Percentiles rank a stretch among this genome's conserved stretches.
Evolutionary conservation across 1,284 basidiomycete genomes (phyloP).

Genomic region (Clitocybe nebularis): DNA sequence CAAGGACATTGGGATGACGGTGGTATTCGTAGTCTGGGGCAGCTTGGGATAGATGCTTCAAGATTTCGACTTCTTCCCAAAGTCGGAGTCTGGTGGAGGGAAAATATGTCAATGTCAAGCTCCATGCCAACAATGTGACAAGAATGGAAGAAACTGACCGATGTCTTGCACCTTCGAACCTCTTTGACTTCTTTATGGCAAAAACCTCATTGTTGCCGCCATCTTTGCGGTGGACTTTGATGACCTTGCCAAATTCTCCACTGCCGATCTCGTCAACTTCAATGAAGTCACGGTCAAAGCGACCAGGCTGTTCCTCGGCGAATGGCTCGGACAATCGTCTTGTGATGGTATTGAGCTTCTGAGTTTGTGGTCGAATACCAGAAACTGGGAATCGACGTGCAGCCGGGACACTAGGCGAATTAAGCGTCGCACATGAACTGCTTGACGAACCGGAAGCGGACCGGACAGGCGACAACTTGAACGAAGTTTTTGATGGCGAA

Average conservation of each 20-base stretch:
- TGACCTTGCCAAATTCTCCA: conserved; percentile 93
- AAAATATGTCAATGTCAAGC: conserved; percentile 16
- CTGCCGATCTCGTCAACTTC: conserved; percentile 83
- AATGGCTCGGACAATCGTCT: conserved; percentile 30
- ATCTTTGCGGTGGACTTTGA: conserved; percentile 80
- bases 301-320: conserved; percentile 48
- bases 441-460: conserved; percentile 54
- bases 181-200: conserved; percentile 94
- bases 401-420: conserved; percentile 27
- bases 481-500: conserved; percentile 41
- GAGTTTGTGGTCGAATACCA: conserved; percentile 13
- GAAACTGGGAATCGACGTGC: conserved; percentile 20
- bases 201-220: conserved; percentile 54
- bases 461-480: conserved; percentile 38
- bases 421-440: conserved; percentile 36
- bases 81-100: conserved; percentile 65
- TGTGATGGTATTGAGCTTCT: conserved; percentile 17
- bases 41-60: conserved; percentile 72
- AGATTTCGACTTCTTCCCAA: conserved; percentile 93
- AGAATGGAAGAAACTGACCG: conserved; percentile 52
- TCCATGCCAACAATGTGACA: conserved; percentile 16
- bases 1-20: conserved; percentile 77
- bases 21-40: conserved; percentile 26
- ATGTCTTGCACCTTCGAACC: conserved; percentile 89
- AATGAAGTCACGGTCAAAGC: conserved; percentile 77